Evolutionary conservation across 352 stramenopile genomes (phyloP).

Genomic region (Phytophthora kernoviae): DNA sequence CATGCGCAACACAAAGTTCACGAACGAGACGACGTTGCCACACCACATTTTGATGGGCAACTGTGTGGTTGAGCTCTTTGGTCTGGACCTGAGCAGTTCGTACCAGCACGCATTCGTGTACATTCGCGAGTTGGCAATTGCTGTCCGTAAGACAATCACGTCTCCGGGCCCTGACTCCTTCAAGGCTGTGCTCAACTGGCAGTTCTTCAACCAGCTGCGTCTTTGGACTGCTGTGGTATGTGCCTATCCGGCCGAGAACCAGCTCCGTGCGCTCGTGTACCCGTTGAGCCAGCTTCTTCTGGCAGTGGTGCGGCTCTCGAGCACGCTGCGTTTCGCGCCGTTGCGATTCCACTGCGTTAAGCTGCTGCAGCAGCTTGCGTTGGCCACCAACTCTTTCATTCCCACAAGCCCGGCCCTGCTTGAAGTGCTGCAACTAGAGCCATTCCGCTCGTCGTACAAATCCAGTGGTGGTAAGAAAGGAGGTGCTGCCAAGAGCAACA

Average conservation of each 20-base stretch:
- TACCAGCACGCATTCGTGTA: constrained; percentile 99
- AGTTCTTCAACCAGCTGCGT: constrained; percentile 98
- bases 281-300: constrained; percentile 93
- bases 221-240: constrained; percentile 96
- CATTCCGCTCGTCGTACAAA: constrained; percentile 90
- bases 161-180: constrained; percentile 92
- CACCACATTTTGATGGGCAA: constrained; percentile 95
- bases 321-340: constrained; percentile 86
- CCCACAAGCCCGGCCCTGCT: constrained; percentile 94
- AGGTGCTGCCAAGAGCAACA: constrained; percentile 27
- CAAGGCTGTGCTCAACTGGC: constrained; percentile 95
- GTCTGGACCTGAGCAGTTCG: constrained; percentile 94
- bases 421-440: constrained; percentile 92
- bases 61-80: constrained; percentile 98
- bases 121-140: constrained; percentile 98
- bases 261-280: constrained; percentile 95
- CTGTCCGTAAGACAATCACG: constrained; percentile 95
- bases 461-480: constrained; percentile 45
- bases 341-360: constrained; percentile 97
- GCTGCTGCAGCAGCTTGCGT: constrained; percentile 95
- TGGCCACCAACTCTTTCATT: constrained; percentile 95
- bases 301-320: constrained; percentile 76
- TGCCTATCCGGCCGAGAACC: constrained; percentile 80
- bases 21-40: constrained; percentile 82
- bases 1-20: constrained; percentile 96